A percentile compares a stretch with the other conserved stretches of the same genome.
Evolutionary conservation across 2,329 filamentous ascomycete species (phyloP).

Genomic region (Passalora sequoiae): DNA sequence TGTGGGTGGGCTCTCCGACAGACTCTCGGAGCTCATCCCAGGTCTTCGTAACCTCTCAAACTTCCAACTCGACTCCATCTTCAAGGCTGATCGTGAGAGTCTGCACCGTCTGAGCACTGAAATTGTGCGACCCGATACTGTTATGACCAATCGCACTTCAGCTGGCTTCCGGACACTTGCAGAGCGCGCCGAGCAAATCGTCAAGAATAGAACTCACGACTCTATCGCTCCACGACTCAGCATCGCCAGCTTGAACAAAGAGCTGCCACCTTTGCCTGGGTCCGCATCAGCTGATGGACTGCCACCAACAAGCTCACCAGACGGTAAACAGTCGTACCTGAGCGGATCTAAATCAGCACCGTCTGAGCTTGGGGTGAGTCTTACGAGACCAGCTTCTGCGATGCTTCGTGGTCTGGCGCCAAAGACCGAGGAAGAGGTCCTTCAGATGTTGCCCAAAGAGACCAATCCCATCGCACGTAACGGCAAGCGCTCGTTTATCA

Average conservation of each 20-base stretch:
- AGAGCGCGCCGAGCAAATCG: constrained; percentile 36
- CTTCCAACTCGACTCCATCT: constrained; percentile 35
- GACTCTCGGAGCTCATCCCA: constrained; percentile 44
- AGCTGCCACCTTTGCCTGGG: constrained; percentile 34
- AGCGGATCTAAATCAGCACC: constrained; percentile 33
- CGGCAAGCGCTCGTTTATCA: constrained; percentile 30
- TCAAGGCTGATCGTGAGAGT: constrained; percentile 34
- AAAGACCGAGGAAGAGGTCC: constrained; percentile 31
- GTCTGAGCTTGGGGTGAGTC: constrained; percentile 24
- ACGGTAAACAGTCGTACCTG: constrained; percentile 27
- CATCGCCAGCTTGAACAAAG: constrained; percentile 29
- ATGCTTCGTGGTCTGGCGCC: constrained; percentile 29
- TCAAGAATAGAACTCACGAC: constrained; percentile 35
- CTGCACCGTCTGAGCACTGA: constrained; percentile 25
- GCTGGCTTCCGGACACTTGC: constrained; percentile 36
- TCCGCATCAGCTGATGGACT: constrained; percentile 25
- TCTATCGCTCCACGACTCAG: constrained; percentile 24
- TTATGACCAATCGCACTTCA: constrained; percentile 34
- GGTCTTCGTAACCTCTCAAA: constrained; percentile 35
- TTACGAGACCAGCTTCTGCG: constrained; percentile 27
- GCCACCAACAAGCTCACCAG: constrained; percentile 10
- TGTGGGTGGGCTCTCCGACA: constrained; percentile 41
- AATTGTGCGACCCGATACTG: constrained; percentile 28
- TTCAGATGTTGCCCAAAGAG: constrained; percentile 28
- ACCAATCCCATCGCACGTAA: constrained; percentile 32